phyloP scores from a whole-genome alignment of 164 flowering plant species.

The Nymphaea thermarum region DNA sequence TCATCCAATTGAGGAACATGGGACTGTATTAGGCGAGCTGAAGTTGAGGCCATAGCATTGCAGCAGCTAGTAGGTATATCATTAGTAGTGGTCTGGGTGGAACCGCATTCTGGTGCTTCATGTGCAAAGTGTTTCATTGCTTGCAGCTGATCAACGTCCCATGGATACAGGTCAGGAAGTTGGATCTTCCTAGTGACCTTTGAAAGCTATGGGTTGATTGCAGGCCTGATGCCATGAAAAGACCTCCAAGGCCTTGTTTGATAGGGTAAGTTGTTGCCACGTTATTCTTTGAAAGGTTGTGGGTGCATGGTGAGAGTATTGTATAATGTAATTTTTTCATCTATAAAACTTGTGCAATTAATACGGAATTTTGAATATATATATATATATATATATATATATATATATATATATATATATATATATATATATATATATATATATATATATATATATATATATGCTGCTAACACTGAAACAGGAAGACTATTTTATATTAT shows the following conservation, averaged over 20 bases:
- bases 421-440: too few species aligned
- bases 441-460: too few species aligned
- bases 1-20: slow-evolving; percentile 7
- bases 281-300: not conserved
- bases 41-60: slow-evolving; percentile 13
- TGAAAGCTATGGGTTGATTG: slow-evolving; percentile 4
- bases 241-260: slow-evolving; percentile 23
- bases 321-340: too few species aligned
- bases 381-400: too few species aligned
- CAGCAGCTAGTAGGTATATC: slow-evolving; percentile 1
- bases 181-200: slow-evolving; percentile 10
- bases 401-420: too few species aligned
- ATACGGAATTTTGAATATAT: too few species aligned
- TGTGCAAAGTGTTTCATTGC: slow-evolving; percentile 43
- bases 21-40: slow-evolving; percentile 13
- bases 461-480: too few species aligned
- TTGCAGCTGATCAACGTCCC: slow-evolving; percentile 56
- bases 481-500: too few species aligned
- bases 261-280: slow-evolving; percentile 23
- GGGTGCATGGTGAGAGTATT: too few species aligned
- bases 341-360: too few species aligned
- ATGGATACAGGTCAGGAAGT: slow-evolving; percentile 13
- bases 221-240: slow-evolving; percentile 3
- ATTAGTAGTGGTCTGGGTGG: slow-evolving; percentile 4
- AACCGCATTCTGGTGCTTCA: slow-evolving; percentile 14